A percentile compares a stretch with the other conserved stretches of the same genome.
Conservation (phyloP, 2,329 filamentous ascomycete genomes). For the Thielaviopsis euricoi region DNA sequence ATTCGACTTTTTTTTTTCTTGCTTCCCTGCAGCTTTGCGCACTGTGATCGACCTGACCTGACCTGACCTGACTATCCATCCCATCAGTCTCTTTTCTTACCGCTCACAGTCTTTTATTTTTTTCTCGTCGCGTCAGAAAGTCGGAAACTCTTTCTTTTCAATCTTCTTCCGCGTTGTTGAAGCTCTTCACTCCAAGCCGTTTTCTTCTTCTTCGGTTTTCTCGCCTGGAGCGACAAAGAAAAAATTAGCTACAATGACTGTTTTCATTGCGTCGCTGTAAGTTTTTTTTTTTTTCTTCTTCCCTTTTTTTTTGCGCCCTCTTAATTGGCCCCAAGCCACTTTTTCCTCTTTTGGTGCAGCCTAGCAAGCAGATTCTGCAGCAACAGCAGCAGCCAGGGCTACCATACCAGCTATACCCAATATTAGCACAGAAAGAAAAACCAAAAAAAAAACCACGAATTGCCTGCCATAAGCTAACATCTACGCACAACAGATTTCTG, state of each 20-base stretch:
- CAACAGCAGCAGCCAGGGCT: neutral
- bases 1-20: neutral
- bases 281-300: conserved; percentile 14
- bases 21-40: neutral
- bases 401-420: neutral
- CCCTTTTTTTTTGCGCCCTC: neutral
- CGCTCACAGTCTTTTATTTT: neutral
- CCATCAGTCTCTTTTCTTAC: neutral
- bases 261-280: conserved; percentile 35
- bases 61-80: neutral
- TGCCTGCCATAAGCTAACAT: conserved; percentile 1
- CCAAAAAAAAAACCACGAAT: neutral
- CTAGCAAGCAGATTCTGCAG: neutral
- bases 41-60: neutral
- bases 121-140: neutral
- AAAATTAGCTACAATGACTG: conserved; percentile 26
- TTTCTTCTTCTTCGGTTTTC: neutral
- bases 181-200: neutral
- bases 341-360: neutral
- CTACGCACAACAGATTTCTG: conserved; percentile 50
- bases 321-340: neutral
- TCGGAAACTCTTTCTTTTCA: neutral
- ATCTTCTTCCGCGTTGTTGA: neutral
- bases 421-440: neutral
- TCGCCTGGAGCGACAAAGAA: neutral